Evolutionary conservation across 2,329 filamentous ascomycete genomes (phyloP).

Genomic region (Diplodia sapinea): DNA sequence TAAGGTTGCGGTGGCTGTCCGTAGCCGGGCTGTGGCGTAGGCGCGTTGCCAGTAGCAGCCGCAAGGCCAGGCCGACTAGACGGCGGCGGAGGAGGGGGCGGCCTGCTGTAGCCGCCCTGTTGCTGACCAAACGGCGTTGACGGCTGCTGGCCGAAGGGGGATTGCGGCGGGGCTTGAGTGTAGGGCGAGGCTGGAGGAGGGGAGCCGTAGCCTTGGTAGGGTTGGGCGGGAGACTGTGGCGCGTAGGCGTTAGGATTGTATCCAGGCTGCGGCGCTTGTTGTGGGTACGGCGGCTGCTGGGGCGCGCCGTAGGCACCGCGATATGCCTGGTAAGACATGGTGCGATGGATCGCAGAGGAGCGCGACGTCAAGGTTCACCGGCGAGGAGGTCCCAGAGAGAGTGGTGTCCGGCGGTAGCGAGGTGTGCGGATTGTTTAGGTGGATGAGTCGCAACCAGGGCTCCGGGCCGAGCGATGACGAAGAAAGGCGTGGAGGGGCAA

Average conservation of each 20-base stretch:
- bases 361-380: not conserved
- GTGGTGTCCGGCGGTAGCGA: slow-evolving; percentile 3
- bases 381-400: not conserved
- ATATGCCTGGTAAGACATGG: slow-evolving; percentile 29
- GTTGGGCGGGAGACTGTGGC: slow-evolving; percentile 24
- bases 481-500: slow-evolving; percentile 26
- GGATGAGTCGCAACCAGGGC: slow-evolving; percentile 21
- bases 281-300: slow-evolving; percentile 46
- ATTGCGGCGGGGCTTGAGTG: slow-evolving; percentile 25
- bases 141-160: slow-evolving; percentile 35
- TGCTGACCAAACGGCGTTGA: slow-evolving; percentile 46
- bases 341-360: not conserved
- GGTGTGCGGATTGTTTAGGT: slow-evolving; percentile 15
- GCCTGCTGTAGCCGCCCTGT: slow-evolving; percentile 29
- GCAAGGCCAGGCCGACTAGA: slow-evolving; percentile 9
- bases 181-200: slow-evolving; percentile 21
- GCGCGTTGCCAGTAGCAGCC: slow-evolving; percentile 7
- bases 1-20: slow-evolving; percentile 33
- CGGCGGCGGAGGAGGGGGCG: slow-evolving; percentile 21
- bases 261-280: slow-evolving; percentile 39
- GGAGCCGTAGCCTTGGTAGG: slow-evolving; percentile 18
- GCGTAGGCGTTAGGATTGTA: slow-evolving; percentile 27
- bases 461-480: slow-evolving; percentile 30
- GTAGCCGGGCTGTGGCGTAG: slow-evolving; percentile 21
- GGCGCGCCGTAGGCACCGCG: slow-evolving; percentile 34